Base-by-base conservation (phyloP, 805 yeast species). In the Diddensiella caesifluorescens region DNA sequence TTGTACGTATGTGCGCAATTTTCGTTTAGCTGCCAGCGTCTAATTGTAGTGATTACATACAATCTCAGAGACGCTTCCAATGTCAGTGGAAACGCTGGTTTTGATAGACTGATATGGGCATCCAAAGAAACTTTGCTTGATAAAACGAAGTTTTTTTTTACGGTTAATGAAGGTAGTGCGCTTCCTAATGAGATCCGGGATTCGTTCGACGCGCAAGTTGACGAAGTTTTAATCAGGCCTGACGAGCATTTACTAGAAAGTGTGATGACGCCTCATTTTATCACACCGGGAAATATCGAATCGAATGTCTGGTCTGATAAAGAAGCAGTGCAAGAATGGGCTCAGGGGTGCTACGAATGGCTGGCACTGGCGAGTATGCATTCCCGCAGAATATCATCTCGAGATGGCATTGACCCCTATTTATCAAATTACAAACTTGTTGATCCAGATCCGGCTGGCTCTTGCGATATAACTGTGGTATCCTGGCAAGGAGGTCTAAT, bases 51-150 rank as follows among this genome's bases (percentile, higher is more conserved):
- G 52, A 35, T 46, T 22, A 23, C 16, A 15, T 51, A 33, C 31
- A 47, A 50, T 32, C 19, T 51, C 18, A 20, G 41, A 16, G 38
- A 39, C 18, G 41, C 42, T 25, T 20, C 32, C 9, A 32, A 32
- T 9, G 28, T 12, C 5, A 19, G 41, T 5, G 51, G 50, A 2
- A 36, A 44, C 15, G 33, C 35, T 3, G 25, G 30, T 6, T 47
- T 25, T 27, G 48, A 51, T 25, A 44, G 59, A 22, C 38, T 54
- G 29, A 10, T 48, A 12, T 51, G 56, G 54, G 47, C 53, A 1
- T 19, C 44, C n/a, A 29, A 45, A 10, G 51, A 51, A 32, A 47
- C 47, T 3, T 29, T 51, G 30, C 44, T 33, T 13, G 25, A 35
- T 3, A 18, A 27, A 13, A 15, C 28, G 12, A 15, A 15, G 39